Conservation (phyloP, 805 yeast species). For the fission yeast (Schizosaccharomyces pombe) region DNA sequence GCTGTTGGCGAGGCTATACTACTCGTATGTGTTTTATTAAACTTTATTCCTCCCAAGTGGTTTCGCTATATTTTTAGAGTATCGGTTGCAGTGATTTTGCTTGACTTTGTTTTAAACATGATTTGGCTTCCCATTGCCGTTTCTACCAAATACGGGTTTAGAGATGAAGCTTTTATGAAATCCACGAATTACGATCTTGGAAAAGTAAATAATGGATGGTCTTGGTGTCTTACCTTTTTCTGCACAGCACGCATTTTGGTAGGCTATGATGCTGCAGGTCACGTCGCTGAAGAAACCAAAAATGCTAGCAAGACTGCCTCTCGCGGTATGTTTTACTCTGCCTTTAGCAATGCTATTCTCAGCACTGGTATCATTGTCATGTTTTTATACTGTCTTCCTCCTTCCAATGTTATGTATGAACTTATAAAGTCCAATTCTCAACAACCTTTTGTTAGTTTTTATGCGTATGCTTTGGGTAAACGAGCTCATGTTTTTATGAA, state of each 20-base stretch:
- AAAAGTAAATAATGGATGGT: conserved; percentile 9
- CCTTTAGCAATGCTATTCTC: conserved; percentile 7
- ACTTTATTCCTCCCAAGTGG: conserved; percentile 9
- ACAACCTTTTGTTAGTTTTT: conserved; percentile 11
- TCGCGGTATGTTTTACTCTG: conserved; percentile 9
- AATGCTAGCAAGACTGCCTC: conserved; percentile 10
- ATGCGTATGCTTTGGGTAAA: conserved; percentile 10
- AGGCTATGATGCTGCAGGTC: conserved; percentile 12
- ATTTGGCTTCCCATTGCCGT: conserved; percentile 12
- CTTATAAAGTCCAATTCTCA: conserved; percentile 11
- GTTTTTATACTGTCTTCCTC: conserved; percentile 10
- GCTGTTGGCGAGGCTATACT: conserved; percentile 10
- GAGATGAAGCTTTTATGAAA: conserved; percentile 8
- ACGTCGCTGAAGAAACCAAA: conserved; percentile 12
- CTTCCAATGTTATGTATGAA: conserved; percentile 3
- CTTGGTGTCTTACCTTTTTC: conserved; percentile 10
- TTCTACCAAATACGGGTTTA: conserved; percentile 10
- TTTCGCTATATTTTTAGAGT: conserved; percentile 9
- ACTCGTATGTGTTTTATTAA: conserved; percentile 7
- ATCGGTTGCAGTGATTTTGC: conserved; percentile 7
- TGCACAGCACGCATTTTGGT: conserved; percentile 10
- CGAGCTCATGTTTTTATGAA: conserved; percentile 10
- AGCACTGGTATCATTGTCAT: conserved; percentile 8
- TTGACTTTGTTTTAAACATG: conserved; percentile 10
- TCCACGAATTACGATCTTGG: conserved; percentile 5